Conservation (phyloP, 208 protist genomes). For the Blastocrithidia nonstop region DNA sequence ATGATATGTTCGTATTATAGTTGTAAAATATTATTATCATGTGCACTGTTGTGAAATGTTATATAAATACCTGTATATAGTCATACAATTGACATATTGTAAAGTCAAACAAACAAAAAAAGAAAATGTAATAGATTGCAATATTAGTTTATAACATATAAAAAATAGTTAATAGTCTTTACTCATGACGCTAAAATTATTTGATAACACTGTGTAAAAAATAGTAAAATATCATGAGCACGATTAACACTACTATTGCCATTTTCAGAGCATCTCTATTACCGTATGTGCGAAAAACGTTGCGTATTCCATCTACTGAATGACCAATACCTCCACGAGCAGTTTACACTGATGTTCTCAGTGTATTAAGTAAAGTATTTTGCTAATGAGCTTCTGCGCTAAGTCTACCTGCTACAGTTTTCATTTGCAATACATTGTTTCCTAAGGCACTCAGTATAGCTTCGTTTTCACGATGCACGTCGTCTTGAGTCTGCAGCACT, state of each 20-base stretch:
- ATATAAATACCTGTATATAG: no score
- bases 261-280: constrained; percentile 30
- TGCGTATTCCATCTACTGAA: constrained; percentile 25
- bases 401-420: constrained; percentile 31
- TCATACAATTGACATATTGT: no score
- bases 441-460: constrained; percentile 49
- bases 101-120: no score
- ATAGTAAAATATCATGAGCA: constrained; percentile 17
- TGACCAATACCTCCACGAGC: constrained; percentile 37
- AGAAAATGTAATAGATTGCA: no score
- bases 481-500: no score
- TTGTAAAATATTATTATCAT: no score
- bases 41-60: no score
- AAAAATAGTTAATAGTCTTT: no score
- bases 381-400: constrained; percentile 55
- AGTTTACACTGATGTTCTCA: constrained; percentile 25
- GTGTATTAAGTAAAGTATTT: constrained; percentile 32
- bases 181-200: no score
- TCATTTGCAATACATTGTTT: constrained; percentile 40
- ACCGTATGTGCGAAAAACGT: constrained; percentile 42
- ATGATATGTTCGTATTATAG: no score
- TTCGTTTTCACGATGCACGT: constrained; percentile 63
- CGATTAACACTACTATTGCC: constrained; percentile 15
- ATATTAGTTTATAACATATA: no score
- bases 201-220: no score